Evolutionary conservation across 2,329 filamentous ascomycete species (phyloP), one percentile per base, ranked within the genome.

Genomic region (Emydomyces testavorans): DNA sequence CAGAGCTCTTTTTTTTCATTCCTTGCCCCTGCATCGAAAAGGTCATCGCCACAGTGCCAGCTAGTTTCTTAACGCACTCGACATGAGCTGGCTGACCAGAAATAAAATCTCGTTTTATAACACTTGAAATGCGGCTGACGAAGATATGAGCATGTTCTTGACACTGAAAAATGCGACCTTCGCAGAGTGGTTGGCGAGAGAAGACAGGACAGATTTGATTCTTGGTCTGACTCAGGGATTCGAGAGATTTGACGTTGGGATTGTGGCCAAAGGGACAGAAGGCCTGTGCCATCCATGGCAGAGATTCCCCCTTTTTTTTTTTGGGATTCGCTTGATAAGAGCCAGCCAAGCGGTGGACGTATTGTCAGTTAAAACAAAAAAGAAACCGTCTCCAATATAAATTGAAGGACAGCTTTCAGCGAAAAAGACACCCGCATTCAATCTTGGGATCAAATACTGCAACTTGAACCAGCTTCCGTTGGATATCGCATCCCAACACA

Each of bases 81-180:
- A 70, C 38, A 61, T 73, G 0, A 55, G 65, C 3, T 71, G 66
- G 64, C 62, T 72, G 56, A 67, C 69, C 0, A 34, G 49, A 10
- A 53, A 67, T 5, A 62, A 62, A 4, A 68, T 78, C 21, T 73
- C 65, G 60, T 77, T 79, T 54, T 78, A 73, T 61, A 78, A 76
- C 53, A 69, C 69, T 0, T 58, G 71, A 2, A 67, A 78, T 50
- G 75, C 73, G 0, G 73, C 74, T 0, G 69, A 74, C 0, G 71
- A 78, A 48, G 71, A 74, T 36, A 71, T 74, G 66, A 68, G 73
- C 7, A 61, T 73, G n/a, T 72, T 72, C 55, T 60, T 70, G 1
- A 57, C 69, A 1, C 54, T 77, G 16, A 68, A 73, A 43, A 71
- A 77, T 49, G 65, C 71, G 0, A 65, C 56, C 2, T 55, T 59